Evolutionary conservation across 176 grass and related monocot genomes (phyloP), one percentile per base, ranked within the genome.

Genomic region (Leersia perrieri): DNA sequence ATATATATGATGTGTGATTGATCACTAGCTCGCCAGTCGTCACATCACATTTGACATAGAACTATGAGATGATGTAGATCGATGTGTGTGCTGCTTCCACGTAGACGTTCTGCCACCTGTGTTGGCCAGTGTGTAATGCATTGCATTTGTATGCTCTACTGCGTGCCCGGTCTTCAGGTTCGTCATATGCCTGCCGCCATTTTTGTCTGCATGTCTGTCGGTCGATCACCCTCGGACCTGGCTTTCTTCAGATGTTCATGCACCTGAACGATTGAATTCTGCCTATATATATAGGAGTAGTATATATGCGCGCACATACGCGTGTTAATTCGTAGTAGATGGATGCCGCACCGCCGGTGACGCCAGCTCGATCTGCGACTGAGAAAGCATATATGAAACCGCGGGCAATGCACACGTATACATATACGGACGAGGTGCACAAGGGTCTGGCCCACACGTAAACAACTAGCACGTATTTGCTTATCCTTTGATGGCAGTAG

Each of bases 381-480:
- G 64, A 15, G n/a, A n/a, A n/a, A n/a, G n/a, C n/a, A 32, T 5
- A 66, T 78, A 77, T 83, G 79, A 77, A 82, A 40, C 78, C 78
- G 29, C 42, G 72, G 58, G 49, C 4, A 40, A 26, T 31, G 30
- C 31, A 3, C 33, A 35, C 32, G 10, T 2, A 26, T 16, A 38
- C 27, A 10, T 34, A 31, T 34, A 31, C 3, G 5, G 13, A 26
- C 41, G 15, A 35, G 44, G 32, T 67, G 47, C 32, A 5, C 36
- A 25, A n/a, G 13, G 13, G 61, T 28, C 44, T 26, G n/a, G n/a
- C 5, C 42, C 22, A 66, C 78, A 41, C 49, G 78, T 60, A 70
- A 34, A 39, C 49, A 25, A n/a, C n/a, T n/a, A 27, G 16, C 25
- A 22, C 70, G 49, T 30, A 67, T 14, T 57, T n/a, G n/a, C n/a